Evolutionary conservation across 441 rosid species (phyloP).

Genomic region (Pelargonium myrrhifolium): DNA sequence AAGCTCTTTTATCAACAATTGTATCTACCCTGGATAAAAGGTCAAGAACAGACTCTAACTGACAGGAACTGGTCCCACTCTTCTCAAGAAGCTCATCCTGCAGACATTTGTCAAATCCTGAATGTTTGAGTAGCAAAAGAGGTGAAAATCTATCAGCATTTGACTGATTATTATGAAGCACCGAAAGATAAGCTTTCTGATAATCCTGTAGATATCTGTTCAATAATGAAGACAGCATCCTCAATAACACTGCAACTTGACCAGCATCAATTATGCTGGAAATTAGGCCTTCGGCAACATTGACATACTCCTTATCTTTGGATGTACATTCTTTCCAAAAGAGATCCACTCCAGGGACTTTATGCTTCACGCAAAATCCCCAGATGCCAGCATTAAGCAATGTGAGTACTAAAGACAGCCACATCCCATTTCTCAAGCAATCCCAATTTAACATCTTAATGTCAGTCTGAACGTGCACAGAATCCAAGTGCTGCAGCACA

Average conservation of each 20-base stretch:
- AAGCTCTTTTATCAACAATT: constrained; percentile 57
- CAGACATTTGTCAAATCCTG: constrained; percentile 60
- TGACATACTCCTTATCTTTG: constrained; percentile 40
- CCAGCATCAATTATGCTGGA: constrained; percentile 54
- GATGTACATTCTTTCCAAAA: constrained; percentile 48
- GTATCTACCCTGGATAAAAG: constrained; percentile 52
- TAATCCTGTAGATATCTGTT: constrained; percentile 47
- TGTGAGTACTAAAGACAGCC: constrained; percentile 75
- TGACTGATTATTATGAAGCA: constrained; percentile 40
- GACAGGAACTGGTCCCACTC: constrained; percentile 45
- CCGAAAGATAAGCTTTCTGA: constrained; percentile 74
- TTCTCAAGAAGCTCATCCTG: constrained; percentile 67
- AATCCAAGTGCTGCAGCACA: constrained; percentile 47
- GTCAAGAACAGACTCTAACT: constrained; percentile 57
- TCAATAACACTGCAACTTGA: constrained; percentile 44
- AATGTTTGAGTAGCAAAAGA: constrained; percentile 78
- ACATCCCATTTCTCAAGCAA: constrained; percentile 72
- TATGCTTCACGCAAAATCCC: constrained; percentile 41
- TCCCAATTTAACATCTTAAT: constrained; percentile 75
- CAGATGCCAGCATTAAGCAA: constrained; percentile 57
- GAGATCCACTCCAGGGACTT: constrained; percentile 42
- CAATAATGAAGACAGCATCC: constrained; percentile 61
- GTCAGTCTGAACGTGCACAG: constrained; percentile 36
- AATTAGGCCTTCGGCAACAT: constrained; percentile 55
- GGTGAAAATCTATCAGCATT: constrained; percentile 40